Evolutionary conservation across 768 basidiomycete genomes (phyloP).

Genomic region (Coprinopsis cinerea): DNA sequence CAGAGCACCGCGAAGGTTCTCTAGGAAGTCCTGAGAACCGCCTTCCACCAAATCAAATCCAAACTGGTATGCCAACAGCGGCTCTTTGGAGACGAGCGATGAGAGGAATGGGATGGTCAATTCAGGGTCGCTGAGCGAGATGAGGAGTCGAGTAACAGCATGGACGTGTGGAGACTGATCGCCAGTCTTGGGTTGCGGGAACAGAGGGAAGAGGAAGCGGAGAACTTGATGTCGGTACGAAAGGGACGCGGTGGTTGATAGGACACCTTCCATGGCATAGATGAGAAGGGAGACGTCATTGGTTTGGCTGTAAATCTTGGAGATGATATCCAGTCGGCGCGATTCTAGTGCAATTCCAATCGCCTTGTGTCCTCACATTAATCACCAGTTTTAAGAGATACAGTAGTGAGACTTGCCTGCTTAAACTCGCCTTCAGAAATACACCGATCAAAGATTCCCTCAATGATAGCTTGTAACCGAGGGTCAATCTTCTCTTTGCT

Average conservation of each 20-base stretch:
- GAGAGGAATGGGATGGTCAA: slow-evolving; percentile 70
- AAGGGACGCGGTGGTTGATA: slow-evolving; percentile 85
- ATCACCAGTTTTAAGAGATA: slow-evolving; percentile 9
- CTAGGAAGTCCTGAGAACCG: slow-evolving; percentile 88
- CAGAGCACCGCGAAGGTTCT: slow-evolving; percentile 61
- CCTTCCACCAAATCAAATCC: slow-evolving; percentile 95
- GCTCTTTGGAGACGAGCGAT: slow-evolving; percentile 64
- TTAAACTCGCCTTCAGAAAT: slow-evolving; percentile 86
- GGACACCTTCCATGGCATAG: slow-evolving; percentile 89
- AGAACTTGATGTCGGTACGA: slow-evolving; percentile 80
- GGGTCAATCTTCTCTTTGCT: slow-evolving; percentile 66
- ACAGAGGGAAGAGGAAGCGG: slow-evolving; percentile 76
- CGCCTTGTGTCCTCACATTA: slow-evolving; percentile 44
- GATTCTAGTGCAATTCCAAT: slow-evolving; percentile 95
- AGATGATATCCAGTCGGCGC: slow-evolving; percentile 80
- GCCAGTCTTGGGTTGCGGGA: slow-evolving; percentile 67
- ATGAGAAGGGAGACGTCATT: slow-evolving; percentile 75
- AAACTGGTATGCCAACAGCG: slow-evolving; percentile 86
- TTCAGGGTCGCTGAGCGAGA: slow-evolving; percentile 79
- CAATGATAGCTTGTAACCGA: slow-evolving; percentile 77
- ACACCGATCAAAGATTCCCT: slow-evolving; percentile 82
- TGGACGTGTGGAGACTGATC: slow-evolving; percentile 73
- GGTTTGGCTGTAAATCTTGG: slow-evolving; percentile 66
- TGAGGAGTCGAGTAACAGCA: slow-evolving; percentile 81
- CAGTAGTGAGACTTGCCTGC: slow-evolving; percentile 48